A percentile compares a stretch with the other conserved stretches of the same genome.
These are phyloP conservation scores for Wickerhamomyces rabaulensis DNA, from an alignment of 805 yeast genomes.

Conservation along the genomic window DNA sequence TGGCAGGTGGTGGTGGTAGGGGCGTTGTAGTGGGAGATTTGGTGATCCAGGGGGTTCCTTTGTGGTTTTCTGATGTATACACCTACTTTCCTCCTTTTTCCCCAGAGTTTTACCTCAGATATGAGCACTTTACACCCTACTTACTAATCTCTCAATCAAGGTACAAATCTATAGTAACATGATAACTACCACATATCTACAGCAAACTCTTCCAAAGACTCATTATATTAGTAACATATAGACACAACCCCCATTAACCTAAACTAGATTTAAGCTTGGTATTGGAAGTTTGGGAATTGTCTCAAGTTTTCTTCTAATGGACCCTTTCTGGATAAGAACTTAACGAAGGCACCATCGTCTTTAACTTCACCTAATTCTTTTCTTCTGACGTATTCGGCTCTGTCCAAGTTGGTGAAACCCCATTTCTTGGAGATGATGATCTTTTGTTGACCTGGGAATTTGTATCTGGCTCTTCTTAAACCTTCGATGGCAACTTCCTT, in stretches of 20 bases:
- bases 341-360: slow-evolving; percentile 99
- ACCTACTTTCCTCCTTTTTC: too few relatives aligned
- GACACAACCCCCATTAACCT: not conserved
- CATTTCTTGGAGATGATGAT: slow-evolving; percentile 99
- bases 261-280: slow-evolving; percentile 26
- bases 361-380: slow-evolving; percentile 91
- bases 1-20: too few relatives aligned
- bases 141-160: too few relatives aligned
- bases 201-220: not conserved
- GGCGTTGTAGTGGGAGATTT: too few relatives aligned
- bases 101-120: too few relatives aligned
- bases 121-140: too few relatives aligned
- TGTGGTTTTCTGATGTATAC: too few relatives aligned
- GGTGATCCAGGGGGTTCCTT: too few relatives aligned
- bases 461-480: slow-evolving; percentile 99
- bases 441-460: slow-evolving; percentile 99
- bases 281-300: slow-evolving; percentile 82
- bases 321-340: slow-evolving; percentile 97
- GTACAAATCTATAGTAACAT: too few relatives aligned
- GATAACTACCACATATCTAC: too few relatives aligned
- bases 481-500: slow-evolving; percentile 97
- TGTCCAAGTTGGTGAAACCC: slow-evolving; percentile 99
- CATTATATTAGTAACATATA: not conserved
- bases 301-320: slow-evolving; percentile 85
- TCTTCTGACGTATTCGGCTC: slow-evolving; percentile 94